These are phyloP conservation scores for Aurinia saxatilis DNA, from an alignment of 345 rosid genomes.

Conservation along the genomic window DNA sequence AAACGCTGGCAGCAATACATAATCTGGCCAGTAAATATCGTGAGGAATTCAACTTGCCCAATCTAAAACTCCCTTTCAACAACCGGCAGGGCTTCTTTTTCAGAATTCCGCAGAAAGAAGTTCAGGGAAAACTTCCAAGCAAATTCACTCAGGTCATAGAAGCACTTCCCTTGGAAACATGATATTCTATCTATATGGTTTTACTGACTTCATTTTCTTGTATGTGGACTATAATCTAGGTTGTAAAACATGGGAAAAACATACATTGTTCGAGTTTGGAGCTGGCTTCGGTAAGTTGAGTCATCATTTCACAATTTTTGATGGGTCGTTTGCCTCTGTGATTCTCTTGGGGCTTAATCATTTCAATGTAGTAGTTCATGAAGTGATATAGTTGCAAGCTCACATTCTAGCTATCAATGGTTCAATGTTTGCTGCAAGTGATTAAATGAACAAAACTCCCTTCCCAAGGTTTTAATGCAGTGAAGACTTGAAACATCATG, in stretches of 20 bases:
- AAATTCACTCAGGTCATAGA: constrained; percentile 78
- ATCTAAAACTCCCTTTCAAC: constrained; percentile 93
- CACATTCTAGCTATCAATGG: background rate
- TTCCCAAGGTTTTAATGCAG: background rate
- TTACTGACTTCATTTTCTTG: constrained; percentile 19
- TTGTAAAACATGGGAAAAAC: constrained; percentile 86
- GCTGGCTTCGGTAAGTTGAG: constrained; percentile 84
- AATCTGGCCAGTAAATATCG: constrained; percentile 85
- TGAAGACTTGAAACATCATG: constrained; percentile 9
- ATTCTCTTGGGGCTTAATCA: background rate
- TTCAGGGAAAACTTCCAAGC: constrained; percentile 84
- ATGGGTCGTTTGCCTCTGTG: background rate
- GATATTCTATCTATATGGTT: constrained; percentile 1
- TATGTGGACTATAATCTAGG: constrained; percentile 38
- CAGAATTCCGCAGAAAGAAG: constrained; percentile 81
- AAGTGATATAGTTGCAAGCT: constrained; percentile 1
- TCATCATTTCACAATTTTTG: constrained; percentile 1
- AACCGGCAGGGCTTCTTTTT: constrained; percentile 94
- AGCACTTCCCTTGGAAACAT: constrained; percentile 5
- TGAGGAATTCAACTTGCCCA: constrained; percentile 78
- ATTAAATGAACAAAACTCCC: background rate
- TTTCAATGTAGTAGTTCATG: constrained; percentile 1
- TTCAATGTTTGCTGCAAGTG: background rate
- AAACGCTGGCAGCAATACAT: constrained; percentile 65
- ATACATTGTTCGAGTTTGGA: constrained; percentile 87